These are phyloP conservation scores for Acer saccharum DNA, from an alignment of 345 rosid genomes.

Conservation along the genomic window DNA sequence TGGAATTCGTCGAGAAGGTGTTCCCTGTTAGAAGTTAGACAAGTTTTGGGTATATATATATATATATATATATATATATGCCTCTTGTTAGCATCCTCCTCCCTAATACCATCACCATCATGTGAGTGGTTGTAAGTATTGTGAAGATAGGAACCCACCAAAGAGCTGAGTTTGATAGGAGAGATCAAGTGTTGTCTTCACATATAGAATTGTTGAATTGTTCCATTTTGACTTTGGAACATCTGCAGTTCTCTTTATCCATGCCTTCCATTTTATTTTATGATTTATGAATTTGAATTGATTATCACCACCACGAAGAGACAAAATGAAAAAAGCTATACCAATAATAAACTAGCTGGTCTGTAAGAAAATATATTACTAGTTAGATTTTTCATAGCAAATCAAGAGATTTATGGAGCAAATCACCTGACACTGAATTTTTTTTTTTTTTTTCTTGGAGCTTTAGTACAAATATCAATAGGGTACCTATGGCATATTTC, in stretches of 20 bases:
- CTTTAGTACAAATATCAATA: too few species aligned
- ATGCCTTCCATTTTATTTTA: background rate
- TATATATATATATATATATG: background rate
- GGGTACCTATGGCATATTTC: too few species aligned
- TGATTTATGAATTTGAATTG: background rate
- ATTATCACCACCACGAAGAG: background rate
- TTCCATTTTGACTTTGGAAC: conserved; percentile 8
- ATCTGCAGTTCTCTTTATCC: background rate
- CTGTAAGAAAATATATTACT: too few species aligned
- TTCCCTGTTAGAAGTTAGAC: conserved; percentile 51
- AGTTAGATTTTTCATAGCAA: too few species aligned
- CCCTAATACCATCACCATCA: background rate
- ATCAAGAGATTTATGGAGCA: too few species aligned
- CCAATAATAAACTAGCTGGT: too few species aligned
- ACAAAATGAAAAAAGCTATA: too few species aligned
- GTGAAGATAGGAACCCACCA: background rate
- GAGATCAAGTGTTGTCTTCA: background rate
- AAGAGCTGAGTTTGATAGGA: background rate
- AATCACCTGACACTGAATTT: too few species aligned
- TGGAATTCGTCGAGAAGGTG: conserved; percentile 77
- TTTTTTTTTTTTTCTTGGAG: too few species aligned
- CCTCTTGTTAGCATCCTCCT: conserved; percentile 2
- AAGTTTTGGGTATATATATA: conserved; percentile 8
- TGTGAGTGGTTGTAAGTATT: background rate
- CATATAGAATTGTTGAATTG: background rate